Base-by-base conservation (phyloP, 352 stramenopile species). In the Saprolegnia parasitica region DNA sequence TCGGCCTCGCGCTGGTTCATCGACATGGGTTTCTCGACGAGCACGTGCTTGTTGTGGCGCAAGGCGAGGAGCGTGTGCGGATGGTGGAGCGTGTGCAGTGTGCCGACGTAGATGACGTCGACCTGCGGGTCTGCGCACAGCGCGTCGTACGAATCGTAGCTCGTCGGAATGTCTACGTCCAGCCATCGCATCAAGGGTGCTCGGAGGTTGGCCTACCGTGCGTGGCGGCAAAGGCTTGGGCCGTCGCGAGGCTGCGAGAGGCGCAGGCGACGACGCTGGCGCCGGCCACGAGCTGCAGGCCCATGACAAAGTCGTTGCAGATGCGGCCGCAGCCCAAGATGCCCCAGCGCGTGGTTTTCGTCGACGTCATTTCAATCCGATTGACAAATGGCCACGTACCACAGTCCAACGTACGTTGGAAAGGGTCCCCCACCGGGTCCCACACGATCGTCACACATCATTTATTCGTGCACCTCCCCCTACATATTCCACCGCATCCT, bases 11-110 rank as follows among this genome's bases (percentile, higher is more conserved):
- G 61, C 54, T 73, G 65, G 64, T 96, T 88, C 88, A 98, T 88
- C 8, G 85, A 81, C 80, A 97, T 95, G 9, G 91, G 93, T 72
- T 98, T 98, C 73, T 98, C 93, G 49, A 98, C 81, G 10, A 98
- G 73, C 21, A 97, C 87, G 76, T 98, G 91, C 74, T 98, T 98
- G 62, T 81, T 81, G 61, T 89, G 80, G 20, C 78, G 72, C 0
- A 98, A 71, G 23, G 87, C 93, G 63, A 92, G 62, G 45, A 87
- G 74, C 11, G 86, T 80, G 68, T 95, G 84, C 32, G 83, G 76
- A 61, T 83, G 86, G 72, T 97, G 90, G 66, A 83, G 84, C 11
- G 84, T 81, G 75, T 98, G 89, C 20, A 98, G 68, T 54, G 92
- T 97, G 40, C 88, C 91, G 52, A 98, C 84, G 78, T 98, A 98